These are phyloP conservation scores for Myriosclerotinia duriaeana DNA, from an alignment of 2,329 filamentous ascomycete genomes.

Conservation along the genomic window DNA sequence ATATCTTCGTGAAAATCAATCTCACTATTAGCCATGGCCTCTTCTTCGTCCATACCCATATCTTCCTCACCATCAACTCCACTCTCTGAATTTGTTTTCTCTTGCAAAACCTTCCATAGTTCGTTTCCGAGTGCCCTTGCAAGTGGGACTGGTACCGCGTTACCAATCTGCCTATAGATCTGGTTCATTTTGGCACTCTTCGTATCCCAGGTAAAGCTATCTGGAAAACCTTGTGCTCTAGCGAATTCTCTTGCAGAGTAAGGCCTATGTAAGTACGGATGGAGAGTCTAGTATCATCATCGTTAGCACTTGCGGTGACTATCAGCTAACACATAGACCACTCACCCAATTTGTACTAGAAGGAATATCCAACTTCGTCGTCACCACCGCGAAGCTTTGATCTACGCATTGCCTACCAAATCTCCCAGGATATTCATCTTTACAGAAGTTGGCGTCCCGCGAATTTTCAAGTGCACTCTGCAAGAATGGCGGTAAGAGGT, in stretches of 20 bases:
- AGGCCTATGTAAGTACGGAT: constrained; percentile 26
- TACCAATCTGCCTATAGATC: constrained; percentile 16
- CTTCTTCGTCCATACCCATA: not conserved
- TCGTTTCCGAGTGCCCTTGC: constrained; percentile 6
- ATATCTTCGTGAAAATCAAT: not conserved
- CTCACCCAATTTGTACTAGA: too few species aligned
- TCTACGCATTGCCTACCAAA: not conserved
- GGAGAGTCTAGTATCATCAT: constrained; percentile 22
- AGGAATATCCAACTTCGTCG: not conserved
- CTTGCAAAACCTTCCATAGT: constrained; percentile 6
- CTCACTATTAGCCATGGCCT: too few species aligned
- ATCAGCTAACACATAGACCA: too few species aligned
- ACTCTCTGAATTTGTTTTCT: too few species aligned
- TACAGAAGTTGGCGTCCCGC: not conserved
- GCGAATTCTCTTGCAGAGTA: constrained; percentile 27
- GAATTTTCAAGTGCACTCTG: not conserved
- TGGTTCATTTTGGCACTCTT: constrained; percentile 6
- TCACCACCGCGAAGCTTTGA: constrained; percentile 11
- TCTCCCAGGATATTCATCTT: not conserved
- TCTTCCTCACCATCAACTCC: not conserved
- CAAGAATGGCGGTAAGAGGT: not conserved
- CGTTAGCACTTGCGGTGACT: too few species aligned
- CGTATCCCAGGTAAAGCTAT: constrained; percentile 27
- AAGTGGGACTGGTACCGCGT: constrained; percentile 20
- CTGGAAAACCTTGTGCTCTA: constrained; percentile 28